Evolutionary conservation across 441 rosid genomes (phyloP).

Genomic region (Adansonia madagascariensis): DNA sequence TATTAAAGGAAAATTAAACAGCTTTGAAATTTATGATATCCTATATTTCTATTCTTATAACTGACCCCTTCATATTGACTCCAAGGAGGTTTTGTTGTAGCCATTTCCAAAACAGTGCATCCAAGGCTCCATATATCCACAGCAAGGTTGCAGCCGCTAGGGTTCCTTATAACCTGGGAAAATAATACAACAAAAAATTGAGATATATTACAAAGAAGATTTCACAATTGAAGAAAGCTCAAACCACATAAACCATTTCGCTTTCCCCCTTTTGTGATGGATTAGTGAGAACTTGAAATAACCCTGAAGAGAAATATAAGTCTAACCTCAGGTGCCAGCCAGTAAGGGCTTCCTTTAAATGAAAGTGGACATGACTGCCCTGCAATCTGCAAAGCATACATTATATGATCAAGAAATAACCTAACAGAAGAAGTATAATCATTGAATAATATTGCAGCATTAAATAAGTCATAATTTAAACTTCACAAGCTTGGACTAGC

Average conservation of each 20-base stretch:
- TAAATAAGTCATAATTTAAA: slow-evolving; percentile 2
- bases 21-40: slow-evolving; percentile 1
- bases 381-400: slow-evolving; percentile 53
- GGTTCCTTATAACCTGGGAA: slow-evolving; percentile 63
- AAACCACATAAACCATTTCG: slow-evolving; percentile 5
- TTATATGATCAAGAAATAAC: slow-evolving; percentile 7
- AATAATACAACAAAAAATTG: not conserved
- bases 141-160: slow-evolving; percentile 70
- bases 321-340: slow-evolving; percentile 93
- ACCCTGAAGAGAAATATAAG: slow-evolving; percentile 21
- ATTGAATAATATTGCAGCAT: slow-evolving; percentile 10
- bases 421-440: not conserved
- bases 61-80: slow-evolving; percentile 81
- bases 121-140: slow-evolving; percentile 94
- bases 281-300: not conserved
- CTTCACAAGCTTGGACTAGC: slow-evolving; percentile 12
- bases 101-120: slow-evolving; percentile 88
- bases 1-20: not conserved
- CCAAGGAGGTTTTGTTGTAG: slow-evolving; percentile 84
- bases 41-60: slow-evolving; percentile 26
- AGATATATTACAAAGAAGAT: slow-evolving; percentile 4
- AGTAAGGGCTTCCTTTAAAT: slow-evolving; percentile 83
- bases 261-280: not conserved
- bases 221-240: slow-evolving; percentile 1
- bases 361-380: slow-evolving; percentile 83